phyloP scores from a whole-genome alignment of 148 eudicot species.

The Camellia japonica region DNA sequence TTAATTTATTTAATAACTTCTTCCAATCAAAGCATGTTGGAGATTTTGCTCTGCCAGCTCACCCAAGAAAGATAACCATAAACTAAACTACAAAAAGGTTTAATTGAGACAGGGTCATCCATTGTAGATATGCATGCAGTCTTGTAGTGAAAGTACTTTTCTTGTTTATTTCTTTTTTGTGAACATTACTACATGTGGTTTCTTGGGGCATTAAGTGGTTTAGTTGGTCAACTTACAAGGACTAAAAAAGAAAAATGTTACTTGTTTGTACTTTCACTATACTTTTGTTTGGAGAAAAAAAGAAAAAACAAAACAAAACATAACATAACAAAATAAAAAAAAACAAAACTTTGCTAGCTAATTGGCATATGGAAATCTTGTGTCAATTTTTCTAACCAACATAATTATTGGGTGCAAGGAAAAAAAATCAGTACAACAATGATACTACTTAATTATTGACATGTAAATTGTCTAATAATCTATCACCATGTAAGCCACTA shows the following conservation, averaged over 20 bases:
- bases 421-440: too few relatives aligned
- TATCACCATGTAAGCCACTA: too few relatives aligned
- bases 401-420: not conserved
- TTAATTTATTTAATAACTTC: not conserved
- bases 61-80: not conserved
- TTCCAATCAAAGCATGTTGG: not conserved
- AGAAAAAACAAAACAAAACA: too few relatives aligned
- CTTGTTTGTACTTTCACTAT: too few relatives aligned
- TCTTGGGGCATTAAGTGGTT: not conserved
- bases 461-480: too few relatives aligned
- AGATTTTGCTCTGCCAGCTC: not conserved
- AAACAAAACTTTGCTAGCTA: not conserved
- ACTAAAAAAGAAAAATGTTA: not conserved
- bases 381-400: not conserved
- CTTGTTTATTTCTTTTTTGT: too few relatives aligned
- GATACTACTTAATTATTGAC: too few relatives aligned
- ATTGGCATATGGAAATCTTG: not conserved
- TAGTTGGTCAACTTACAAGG: not conserved
- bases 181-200: too few relatives aligned
- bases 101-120: not conserved
- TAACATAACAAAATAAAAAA: too few relatives aligned
- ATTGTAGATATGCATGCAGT: slow-evolving; percentile 9
- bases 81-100: not conserved
- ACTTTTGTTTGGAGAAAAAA: not conserved
- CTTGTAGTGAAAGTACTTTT: not conserved